Evolutionary conservation across 2,329 filamentous ascomycete species (phyloP).

Genomic region (Fusarium torulosum): DNA sequence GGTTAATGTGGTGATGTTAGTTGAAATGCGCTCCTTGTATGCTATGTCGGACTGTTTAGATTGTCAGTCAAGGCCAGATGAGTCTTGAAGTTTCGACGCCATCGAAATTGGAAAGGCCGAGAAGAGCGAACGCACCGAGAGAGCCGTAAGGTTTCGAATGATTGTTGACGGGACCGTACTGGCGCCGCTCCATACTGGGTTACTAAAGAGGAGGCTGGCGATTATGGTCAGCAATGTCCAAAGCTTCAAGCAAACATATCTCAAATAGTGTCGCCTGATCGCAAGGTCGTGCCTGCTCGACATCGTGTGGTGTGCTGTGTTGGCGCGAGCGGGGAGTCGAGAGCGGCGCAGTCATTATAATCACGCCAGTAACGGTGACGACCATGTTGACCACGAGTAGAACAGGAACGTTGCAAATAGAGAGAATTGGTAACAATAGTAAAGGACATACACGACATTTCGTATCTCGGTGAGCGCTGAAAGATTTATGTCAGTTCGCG

Average conservation of each 20-base stretch:
- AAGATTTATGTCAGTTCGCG: conserved; percentile 50
- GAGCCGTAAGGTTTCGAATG: conserved; percentile 68
- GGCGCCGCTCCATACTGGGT: conserved; percentile 66
- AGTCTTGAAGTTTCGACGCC: neutral
- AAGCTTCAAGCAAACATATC: conserved; percentile 3
- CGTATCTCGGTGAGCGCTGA: conserved; percentile 63
- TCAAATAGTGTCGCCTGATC: conserved; percentile 7
- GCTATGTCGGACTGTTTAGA: conserved; percentile 60
- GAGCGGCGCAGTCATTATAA: conserved; percentile 4
- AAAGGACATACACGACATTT: conserved; percentile 62
- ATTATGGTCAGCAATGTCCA: conserved; percentile 35
- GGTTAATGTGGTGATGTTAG: conserved; percentile 81
- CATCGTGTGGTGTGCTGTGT: conserved; percentile 6
- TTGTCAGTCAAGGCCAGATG: conserved; percentile 34
- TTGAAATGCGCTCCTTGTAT: conserved; percentile 63
- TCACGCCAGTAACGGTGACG: conserved; percentile 15
- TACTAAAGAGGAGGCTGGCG: conserved; percentile 69
- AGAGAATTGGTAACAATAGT: conserved; percentile 15
- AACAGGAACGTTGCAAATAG: conserved; percentile 24
- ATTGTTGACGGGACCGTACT: conserved; percentile 65
- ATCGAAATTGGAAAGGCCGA: neutral
- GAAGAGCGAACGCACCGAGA: conserved; percentile 60
- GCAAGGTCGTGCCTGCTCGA: neutral
- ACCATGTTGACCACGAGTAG: conserved; percentile 19
- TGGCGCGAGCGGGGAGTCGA: conserved; percentile 21